Base-by-base conservation (phyloP, 1,139 yeast genomes). In the Yamadazyma atlantica region DNA sequence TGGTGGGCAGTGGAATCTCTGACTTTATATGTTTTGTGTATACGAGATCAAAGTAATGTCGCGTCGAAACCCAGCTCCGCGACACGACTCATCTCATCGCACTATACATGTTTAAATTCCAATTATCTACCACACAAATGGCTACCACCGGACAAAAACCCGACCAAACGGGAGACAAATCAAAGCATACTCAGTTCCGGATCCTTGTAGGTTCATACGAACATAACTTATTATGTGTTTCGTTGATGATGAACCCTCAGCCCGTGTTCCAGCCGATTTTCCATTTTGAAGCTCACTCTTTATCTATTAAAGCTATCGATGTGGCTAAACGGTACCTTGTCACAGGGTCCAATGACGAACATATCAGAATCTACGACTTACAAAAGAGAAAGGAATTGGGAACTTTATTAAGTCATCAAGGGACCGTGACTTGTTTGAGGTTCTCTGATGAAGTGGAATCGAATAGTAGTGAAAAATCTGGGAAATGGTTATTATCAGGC, bases 291-390 rank as follows among this genome's bases (percentile, higher is more conserved):
- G 96, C 98, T 2, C 98, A 92, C 62, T 73, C 95, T 0, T 75
- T 88, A 40, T 85, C 96, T 23, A 87, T 92, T 42, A 82, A 90
- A 58, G 76, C 94, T 35, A 72, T 92, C 47, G 97, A 92, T 45
- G 69, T 82, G 22, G 88, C 95, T 19, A 85, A 80, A 51, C 72
- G 97, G 51, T 90, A 88, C 57, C 69, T 92, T 38, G 97, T 88
- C 3, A 85, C 96, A 3, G 99, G 99, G 4, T 84, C 96, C 4
- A 90, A 90, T 57, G 99, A 92, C 59, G 98, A 94, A 60, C 96
- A 89, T 57, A 90, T 92, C 44, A 80, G 95, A 53, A 85, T 92
- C 24, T 92, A 94, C 58, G 99, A 92, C 64, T 69, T 92, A 45
- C 96, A 89, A 54, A 89, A 87, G 60, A 78, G 98, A 55, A 89